Percentiles rank a stretch among this genome's conserved stretches.
Conservation (phyloP, 805 yeast genomes). For the Schizosaccharomyces cryophilus region DNA sequence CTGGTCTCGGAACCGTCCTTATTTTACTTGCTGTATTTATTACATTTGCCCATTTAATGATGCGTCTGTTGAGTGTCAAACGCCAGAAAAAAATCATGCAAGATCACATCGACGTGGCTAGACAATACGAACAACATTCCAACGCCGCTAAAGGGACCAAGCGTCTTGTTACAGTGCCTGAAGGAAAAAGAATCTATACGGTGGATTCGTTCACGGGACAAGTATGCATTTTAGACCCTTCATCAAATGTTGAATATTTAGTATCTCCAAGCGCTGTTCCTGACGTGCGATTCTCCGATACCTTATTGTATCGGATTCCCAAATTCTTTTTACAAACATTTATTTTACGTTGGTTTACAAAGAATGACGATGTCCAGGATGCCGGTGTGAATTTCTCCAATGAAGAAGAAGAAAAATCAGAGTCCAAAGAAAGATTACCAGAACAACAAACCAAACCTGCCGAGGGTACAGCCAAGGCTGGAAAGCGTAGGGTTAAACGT, state of each 20-base stretch:
- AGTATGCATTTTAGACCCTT: neutral
- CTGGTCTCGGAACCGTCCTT: conserved; percentile 30
- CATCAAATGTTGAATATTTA: neutral
- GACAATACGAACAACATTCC: neutral
- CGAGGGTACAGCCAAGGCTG: neutral
- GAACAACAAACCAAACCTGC: too few species aligned
- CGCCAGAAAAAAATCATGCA: conserved; percentile 34
- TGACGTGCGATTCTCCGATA: neutral
- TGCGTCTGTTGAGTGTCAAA: conserved; percentile 27
- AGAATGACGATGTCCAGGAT: neutral
- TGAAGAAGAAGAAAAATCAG: neutral
- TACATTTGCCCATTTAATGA: conserved; percentile 32
- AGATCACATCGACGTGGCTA: conserved; percentile 13
- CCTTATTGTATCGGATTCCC: neutral
- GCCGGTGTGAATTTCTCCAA: neutral
- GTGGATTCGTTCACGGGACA: neutral
- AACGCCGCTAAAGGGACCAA: neutral
- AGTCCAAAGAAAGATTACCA: too few species aligned
- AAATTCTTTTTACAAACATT: neutral
- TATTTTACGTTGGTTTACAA: neutral
- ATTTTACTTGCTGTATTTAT: conserved; percentile 26
- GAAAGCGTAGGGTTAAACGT: neutral
- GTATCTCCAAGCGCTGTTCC: neutral
- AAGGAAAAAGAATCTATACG: neutral
- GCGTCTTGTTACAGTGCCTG: neutral